These are phyloP conservation scores for Fragilaria crotonensis DNA, from an alignment of 108 stramenopile species.

Conservation along the genomic window DNA sequence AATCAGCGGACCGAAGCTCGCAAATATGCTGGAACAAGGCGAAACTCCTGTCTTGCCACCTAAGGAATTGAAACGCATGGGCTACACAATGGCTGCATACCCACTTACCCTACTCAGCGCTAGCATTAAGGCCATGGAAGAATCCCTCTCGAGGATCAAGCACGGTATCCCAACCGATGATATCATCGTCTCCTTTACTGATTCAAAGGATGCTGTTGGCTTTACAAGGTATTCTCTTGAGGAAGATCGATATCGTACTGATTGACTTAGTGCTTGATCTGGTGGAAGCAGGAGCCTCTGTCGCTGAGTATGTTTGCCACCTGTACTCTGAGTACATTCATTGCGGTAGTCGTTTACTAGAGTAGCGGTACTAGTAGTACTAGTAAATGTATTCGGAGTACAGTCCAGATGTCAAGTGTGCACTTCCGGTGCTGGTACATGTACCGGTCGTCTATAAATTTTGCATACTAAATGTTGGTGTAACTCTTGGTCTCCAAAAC, in stretches of 20 bases:
- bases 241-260: constrained; percentile 47
- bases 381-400: no score
- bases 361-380: no score
- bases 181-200: constrained; percentile 67
- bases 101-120: constrained; percentile 90
- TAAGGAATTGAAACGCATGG: constrained; percentile 75
- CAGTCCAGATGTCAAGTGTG: no score
- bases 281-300: no score
- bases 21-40: constrained; percentile 94
- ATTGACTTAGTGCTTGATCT: no score
- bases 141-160: constrained; percentile 67
- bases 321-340: no score
- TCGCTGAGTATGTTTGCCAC: no score
- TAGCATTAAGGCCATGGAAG: constrained; percentile 88
- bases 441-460: no score
- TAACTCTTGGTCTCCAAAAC: no score
- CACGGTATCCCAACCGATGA: constrained; percentile 79
- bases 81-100: constrained; percentile 96
- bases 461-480: no score
- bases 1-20: constrained; percentile 89
- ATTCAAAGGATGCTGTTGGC: constrained; percentile 85
- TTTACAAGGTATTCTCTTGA: constrained; percentile 73
- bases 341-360: no score
- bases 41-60: constrained; percentile 89
- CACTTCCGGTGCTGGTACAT: no score